phyloP scores from a whole-genome alignment of 148 eudicot species.

The Polygonum maritimum region DNA sequence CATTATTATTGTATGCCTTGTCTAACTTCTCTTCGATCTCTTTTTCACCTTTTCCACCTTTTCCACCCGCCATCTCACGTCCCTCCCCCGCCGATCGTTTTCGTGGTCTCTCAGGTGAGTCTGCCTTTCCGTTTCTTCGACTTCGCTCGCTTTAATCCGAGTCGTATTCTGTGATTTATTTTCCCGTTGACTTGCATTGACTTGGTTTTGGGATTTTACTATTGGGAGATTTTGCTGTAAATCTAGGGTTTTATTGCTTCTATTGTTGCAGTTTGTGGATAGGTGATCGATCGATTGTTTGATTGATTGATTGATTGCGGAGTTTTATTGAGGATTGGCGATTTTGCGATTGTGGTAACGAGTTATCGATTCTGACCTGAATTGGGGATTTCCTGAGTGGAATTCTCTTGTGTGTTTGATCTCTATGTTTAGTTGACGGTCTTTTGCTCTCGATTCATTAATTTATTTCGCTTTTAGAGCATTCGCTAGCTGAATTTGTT shows the following conservation, averaged over 20 bases:
- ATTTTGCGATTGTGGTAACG: not conserved
- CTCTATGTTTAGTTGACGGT: not conserved
- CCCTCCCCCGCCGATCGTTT: not conserved
- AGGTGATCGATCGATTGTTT: not conserved
- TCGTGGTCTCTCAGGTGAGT: not conserved
- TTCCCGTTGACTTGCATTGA: not conserved
- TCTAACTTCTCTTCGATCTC: not conserved
- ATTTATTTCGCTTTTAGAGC: not conserved
- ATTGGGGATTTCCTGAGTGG: not conserved
- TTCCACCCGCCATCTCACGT: not conserved
- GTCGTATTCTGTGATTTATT: not conserved
- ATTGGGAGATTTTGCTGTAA: not conserved
- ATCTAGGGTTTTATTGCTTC: not conserved
- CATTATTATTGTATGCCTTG: not conserved
- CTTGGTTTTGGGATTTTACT: not conserved
- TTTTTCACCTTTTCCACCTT: not conserved
- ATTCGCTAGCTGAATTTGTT: not conserved
- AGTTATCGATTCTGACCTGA: not conserved
- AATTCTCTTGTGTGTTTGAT: not conserved
- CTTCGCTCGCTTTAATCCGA: not conserved
- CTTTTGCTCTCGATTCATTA: not conserved
- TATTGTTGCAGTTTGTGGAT: not conserved
- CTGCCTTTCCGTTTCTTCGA: not conserved
- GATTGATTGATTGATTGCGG: not conserved
- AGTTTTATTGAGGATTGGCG: not conserved